phyloP scores from a whole-genome alignment of 1,284 basidiomycete genomes.

The Puccinia horiana region DNA sequence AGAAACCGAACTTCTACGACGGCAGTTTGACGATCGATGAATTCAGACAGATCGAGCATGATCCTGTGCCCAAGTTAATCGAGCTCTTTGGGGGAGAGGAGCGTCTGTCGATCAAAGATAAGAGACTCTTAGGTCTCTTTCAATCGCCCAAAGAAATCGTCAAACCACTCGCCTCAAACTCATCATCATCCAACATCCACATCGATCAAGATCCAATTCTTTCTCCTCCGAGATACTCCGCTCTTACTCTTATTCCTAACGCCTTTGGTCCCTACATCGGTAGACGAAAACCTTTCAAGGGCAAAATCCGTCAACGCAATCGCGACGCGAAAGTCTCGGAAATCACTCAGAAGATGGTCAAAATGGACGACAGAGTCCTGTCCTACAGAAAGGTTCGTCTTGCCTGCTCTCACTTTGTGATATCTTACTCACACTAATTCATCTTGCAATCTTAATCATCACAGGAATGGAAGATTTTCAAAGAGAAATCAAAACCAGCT shows the following conservation, averaged over 20 bases:
- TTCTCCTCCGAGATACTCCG: slow-evolving; percentile 1
- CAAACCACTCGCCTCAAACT: neutral
- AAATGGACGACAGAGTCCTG: slow-evolving; percentile 26
- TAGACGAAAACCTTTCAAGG: slow-evolving; percentile 28
- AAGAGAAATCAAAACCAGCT: slow-evolving; percentile 30
- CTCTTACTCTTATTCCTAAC: neutral
- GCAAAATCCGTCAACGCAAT: slow-evolving; percentile 14
- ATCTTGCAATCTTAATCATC: too few relatives aligned
- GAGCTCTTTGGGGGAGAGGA: slow-evolving; percentile 9
- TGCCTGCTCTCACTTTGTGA: neutral
- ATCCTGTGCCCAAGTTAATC: slow-evolving; percentile 26
- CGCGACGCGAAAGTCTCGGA: slow-evolving; percentile 7
- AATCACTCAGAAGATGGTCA: slow-evolving; percentile 26
- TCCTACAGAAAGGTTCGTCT: slow-evolving; percentile 33
- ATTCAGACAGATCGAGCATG: neutral
- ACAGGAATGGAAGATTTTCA: slow-evolving; percentile 36
- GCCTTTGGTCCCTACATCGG: slow-evolving; percentile 25
- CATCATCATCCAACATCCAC: neutral
- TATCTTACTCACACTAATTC: neutral
- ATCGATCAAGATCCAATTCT: neutral
- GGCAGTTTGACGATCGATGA: neutral
- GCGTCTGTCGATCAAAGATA: slow-evolving; percentile 10
- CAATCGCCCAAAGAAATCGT: neutral
- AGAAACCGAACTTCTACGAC: slow-evolving; percentile 21
- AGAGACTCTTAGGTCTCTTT: slow-evolving; percentile 19